Conservation (phyloP, 2,329 filamentous ascomycete genomes). For the Cercospora sp. region DNA sequence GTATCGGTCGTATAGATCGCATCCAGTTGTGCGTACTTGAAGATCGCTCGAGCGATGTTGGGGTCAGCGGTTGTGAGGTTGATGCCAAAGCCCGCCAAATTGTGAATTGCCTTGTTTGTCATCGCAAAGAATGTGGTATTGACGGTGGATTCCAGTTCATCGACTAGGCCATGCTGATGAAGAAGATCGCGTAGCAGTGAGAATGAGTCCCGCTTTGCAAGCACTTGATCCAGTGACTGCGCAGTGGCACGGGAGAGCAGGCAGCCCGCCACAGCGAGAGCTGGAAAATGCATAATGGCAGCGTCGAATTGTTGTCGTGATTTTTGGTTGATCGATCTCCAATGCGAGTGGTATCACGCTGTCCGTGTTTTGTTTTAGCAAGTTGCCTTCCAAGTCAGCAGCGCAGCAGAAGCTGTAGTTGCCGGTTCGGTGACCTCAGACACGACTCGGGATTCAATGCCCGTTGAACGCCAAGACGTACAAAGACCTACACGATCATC, state of each 20-base stretch:
- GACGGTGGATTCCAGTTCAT: constrained; percentile 14
- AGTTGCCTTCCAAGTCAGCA: not conserved
- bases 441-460: constrained; percentile 5
- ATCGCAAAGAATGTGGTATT: constrained; percentile 24
- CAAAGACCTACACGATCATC: not conserved
- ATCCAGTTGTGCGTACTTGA: constrained; percentile 25
- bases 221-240: constrained; percentile 3
- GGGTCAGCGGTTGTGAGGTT: constrained; percentile 24
- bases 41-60: constrained; percentile 20
- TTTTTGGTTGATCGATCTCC: not conserved
- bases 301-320: not conserved
- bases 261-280: not conserved
- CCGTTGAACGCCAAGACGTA: not conserved
- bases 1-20: constrained; percentile 12
- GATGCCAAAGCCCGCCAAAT: constrained; percentile 21
- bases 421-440: constrained; percentile 2
- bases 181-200: constrained; percentile 21
- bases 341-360: not conserved
- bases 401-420: not conserved
- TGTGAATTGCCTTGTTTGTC: constrained; percentile 17
- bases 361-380: not conserved
- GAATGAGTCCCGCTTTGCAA: constrained; percentile 14
- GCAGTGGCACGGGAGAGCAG: not conserved
- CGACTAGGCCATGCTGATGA: constrained; percentile 17
- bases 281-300: not conserved